These are phyloP conservation scores for Russula olivacea DNA, from an alignment of 768 basidiomycete species.

Conservation along the genomic window DNA sequence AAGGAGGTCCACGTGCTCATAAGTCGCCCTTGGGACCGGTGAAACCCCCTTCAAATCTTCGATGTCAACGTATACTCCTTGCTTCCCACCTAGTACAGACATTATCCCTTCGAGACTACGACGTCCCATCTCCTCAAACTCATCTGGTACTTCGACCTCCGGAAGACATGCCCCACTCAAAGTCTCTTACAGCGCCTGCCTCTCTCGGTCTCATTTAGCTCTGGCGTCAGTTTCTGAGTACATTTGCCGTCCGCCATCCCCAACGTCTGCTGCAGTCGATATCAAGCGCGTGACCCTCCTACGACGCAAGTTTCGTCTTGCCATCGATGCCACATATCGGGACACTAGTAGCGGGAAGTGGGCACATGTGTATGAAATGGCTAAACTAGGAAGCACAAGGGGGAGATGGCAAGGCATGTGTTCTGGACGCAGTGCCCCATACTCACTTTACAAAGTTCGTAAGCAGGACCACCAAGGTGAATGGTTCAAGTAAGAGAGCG, in stretches of 20 bases:
- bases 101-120: not conserved
- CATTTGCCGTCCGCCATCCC: conserved; percentile 9
- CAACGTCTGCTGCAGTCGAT: conserved; percentile 12
- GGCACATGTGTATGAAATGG: conserved; percentile 20
- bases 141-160: not conserved
- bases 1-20: not conserved
- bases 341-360: conserved; percentile 21
- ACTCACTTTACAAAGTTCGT: not conserved
- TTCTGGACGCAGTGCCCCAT: conserved; percentile 12
- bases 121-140: not conserved
- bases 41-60: not conserved
- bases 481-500: not conserved
- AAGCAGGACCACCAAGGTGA: conserved; percentile 14
- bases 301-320: conserved; percentile 17
- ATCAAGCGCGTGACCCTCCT: not conserved
- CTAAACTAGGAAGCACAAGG: conserved; percentile 18
- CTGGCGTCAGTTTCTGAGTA: conserved; percentile 15
- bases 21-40: not conserved
- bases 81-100: conserved; percentile 6
- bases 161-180: not conserved
- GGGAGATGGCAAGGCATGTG: conserved; percentile 21
- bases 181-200: conserved; percentile 7
- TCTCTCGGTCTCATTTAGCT: conserved; percentile 14
- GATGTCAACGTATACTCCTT: conserved; percentile 18
- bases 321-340: conserved; percentile 9